phyloP scores from a whole-genome alignment of 495 filamentous ascomycete genomes.

The Symbiotaphrina buchneri region DNA sequence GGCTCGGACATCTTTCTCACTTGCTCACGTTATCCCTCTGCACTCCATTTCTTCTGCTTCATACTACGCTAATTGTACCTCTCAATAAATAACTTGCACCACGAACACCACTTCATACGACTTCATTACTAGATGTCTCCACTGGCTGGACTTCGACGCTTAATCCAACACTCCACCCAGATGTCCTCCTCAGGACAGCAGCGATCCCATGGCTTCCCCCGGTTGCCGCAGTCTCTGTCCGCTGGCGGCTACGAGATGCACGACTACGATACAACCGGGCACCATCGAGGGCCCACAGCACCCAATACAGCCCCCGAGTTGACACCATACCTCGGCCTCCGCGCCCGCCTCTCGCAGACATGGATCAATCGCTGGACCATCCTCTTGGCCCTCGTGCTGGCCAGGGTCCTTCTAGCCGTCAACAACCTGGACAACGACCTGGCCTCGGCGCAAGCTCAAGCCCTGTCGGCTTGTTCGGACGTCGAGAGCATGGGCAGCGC shows the following conservation, averaged over 20 bases:
- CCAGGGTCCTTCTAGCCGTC: constrained; percentile 54
- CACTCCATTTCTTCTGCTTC: too few relatives aligned
- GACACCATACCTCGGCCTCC: constrained; percentile 83
- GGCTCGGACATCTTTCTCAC: too few relatives aligned
- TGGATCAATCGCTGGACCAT: constrained; percentile 98
- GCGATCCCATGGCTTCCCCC: constrained; percentile 12
- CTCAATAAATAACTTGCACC: too few relatives aligned
- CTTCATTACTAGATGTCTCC: constrained; percentile 8
- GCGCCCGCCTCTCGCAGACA: constrained; percentile 74
- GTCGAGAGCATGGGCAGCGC: constrained; percentile 90
- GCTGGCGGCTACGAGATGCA: constrained; percentile 31
- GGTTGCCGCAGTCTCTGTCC: constrained; percentile 22
- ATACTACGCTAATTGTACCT: too few relatives aligned
- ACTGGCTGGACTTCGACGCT: constrained; percentile 13
- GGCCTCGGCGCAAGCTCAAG: constrained; percentile 50
- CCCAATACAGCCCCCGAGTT: constrained; percentile 32
- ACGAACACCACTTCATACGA: too few relatives aligned
- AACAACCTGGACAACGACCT: constrained; percentile 47
- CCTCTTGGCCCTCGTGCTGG: constrained; percentile 63
- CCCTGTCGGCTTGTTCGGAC: constrained; percentile 65
- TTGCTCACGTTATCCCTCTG: too few relatives aligned
- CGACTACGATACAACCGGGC: constrained; percentile 20
- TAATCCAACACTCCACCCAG: constrained; percentile 9
- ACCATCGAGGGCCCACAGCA: constrained; percentile 20
- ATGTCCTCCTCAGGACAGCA: constrained; percentile 13